These are phyloP conservation scores for Casaregolazyma suthepensis DNA, from an alignment of 1,139 yeast species.

Conservation along the genomic window DNA sequence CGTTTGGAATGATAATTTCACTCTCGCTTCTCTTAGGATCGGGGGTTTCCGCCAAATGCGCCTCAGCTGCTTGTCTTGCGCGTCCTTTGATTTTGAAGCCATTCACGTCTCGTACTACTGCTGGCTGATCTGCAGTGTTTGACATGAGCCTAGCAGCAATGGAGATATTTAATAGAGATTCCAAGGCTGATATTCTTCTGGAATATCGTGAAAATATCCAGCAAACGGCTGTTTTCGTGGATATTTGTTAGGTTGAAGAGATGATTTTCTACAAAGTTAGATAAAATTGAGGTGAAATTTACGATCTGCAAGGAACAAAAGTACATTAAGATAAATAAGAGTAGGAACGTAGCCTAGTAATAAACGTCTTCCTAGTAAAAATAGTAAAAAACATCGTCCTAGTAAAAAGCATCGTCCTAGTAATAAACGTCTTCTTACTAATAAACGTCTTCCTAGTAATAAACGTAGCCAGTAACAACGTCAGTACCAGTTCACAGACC, in stretches of 20 bases:
- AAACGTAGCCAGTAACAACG: background rate
- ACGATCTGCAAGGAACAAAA: background rate
- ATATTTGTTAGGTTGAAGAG: background rate
- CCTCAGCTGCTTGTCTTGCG: conserved; percentile 6
- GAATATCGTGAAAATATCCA: background rate
- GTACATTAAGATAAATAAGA: background rate
- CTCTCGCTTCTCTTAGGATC: background rate
- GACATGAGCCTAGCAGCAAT: background rate
- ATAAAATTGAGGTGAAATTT: background rate
- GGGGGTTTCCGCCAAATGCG: conserved; percentile 1
- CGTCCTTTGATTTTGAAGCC: conserved; percentile 26
- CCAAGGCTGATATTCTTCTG: background rate
- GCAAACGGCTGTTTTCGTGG: background rate
- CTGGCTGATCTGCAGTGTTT: background rate
- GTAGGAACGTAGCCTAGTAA: background rate
- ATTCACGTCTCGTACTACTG: conserved; percentile 19
- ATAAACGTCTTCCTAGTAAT: background rate
- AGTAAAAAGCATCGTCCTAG: too few relatives aligned
- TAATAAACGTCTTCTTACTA: background rate
- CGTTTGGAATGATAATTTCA: background rate
- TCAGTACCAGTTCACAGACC: background rate
- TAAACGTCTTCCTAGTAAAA: background rate
- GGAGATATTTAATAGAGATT: background rate
- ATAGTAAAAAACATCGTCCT: too few relatives aligned
- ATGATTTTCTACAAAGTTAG: background rate